Conservation (phyloP, 345 rosid species). For the Gynandropsis gynandra region DNA sequence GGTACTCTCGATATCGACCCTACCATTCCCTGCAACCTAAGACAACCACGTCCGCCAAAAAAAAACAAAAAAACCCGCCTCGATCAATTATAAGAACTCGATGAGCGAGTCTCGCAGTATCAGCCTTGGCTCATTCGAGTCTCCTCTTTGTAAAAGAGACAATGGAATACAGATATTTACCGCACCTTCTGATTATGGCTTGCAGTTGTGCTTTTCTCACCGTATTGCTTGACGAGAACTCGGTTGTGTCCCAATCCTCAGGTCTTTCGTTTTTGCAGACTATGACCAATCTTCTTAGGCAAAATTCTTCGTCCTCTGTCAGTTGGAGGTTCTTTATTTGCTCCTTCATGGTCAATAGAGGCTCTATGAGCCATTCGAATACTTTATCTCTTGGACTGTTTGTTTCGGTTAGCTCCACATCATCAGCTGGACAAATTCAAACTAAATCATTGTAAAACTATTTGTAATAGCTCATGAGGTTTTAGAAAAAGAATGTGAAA, state of each 20-base stretch:
- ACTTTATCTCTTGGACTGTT: slow-evolving; percentile 60
- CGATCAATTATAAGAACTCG: too few species aligned
- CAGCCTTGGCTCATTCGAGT: too few species aligned
- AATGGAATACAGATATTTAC: background rate
- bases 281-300: slow-evolving; percentile 46
- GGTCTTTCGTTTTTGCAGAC: slow-evolving; percentile 41
- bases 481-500: background rate
- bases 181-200: slow-evolving; percentile 69
- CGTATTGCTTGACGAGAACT: slow-evolving; percentile 48
- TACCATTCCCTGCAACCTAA: slow-evolving; percentile 69
- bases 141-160: background rate
- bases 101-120: too few species aligned
- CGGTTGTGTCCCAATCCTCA: slow-evolving; percentile 56
- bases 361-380: slow-evolving; percentile 67
- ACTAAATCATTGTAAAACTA: background rate
- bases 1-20: slow-evolving; percentile 65
- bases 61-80: background rate
- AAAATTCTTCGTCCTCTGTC: slow-evolving; percentile 46
- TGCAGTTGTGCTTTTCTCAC: slow-evolving; percentile 77
- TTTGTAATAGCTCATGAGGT: background rate
- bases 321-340: slow-evolving; percentile 57
- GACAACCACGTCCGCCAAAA: background rate
- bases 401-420: slow-evolving; percentile 48
- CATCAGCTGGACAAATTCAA: slow-evolving; percentile 39
- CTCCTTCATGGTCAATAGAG: slow-evolving; percentile 68